Base-by-base conservation (phyloP, 108 stramenopile species). In the Nitzschia sp. region DNA sequence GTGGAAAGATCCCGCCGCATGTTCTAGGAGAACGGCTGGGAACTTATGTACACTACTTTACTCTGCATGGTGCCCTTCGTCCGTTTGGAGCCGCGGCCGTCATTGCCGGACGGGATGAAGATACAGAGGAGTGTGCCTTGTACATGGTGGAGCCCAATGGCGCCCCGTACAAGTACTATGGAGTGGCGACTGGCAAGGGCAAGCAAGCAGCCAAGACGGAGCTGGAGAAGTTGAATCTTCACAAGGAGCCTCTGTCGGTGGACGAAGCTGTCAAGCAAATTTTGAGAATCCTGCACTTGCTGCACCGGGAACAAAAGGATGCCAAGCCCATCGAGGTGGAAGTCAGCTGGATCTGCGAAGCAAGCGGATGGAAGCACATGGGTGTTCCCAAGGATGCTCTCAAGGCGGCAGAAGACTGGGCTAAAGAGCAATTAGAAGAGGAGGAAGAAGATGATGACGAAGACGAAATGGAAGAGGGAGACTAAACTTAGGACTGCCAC, bases 121-220 rank as follows among this genome's bases (percentile, higher is more conserved):
- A 93, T 11, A 81, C 79, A 13, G 84, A 95, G 70, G 73, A 82
- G 31, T 86, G 75, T 62, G 69, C 86, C 45, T 84, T 99, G 30
- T 86, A 98, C 73, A 89, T 97, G 87, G 69, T 98, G 22, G 99
- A 99, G 63, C 96, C 98, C 29, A 86, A 86, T 21, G 98, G 99
- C 1, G 89, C 88, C 19, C 76, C 79, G 6, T 89, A 88, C 66
- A 82, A 85, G 41, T 99, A 95, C 69, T 98, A 88, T 63, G 99
- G 95, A 11, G 90, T 89, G 23, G 98, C 99, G 5, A 89, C 94
- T 9, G 99, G 99, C 23, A 96, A 98, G 81, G 98, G 98, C 52
- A 84, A 95, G 56, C 98, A 99, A 75, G 90, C 93, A 19, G 98
- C 98, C 46, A 97, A 97, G 86, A 99, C 98, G 32, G 99, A 99